A percentile compares a stretch with the other conserved stretches of the same genome.
Evolutionary conservation across 139 green algal genomes (phyloP).

Genomic region (Auxenochlorella pyrenoidosa): DNA sequence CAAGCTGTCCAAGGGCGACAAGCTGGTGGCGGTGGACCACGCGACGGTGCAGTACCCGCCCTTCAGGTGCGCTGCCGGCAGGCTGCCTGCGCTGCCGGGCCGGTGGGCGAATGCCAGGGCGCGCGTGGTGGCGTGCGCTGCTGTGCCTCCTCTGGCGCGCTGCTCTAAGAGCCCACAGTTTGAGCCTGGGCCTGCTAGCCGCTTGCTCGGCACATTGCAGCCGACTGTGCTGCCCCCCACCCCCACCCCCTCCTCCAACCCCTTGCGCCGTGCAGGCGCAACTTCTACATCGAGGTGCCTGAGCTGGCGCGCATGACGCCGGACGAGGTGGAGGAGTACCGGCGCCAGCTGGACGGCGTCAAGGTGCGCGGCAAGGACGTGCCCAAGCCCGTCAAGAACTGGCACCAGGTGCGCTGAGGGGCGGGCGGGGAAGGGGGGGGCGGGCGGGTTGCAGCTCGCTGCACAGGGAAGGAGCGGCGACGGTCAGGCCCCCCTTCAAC

Average conservation of each 20-base stretch:
- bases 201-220: no score
- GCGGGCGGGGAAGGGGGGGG: no score
- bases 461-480: no score
- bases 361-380: slow-evolving; percentile 91
- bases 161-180: no score
- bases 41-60: slow-evolving; percentile 75
- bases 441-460: no score
- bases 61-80: slow-evolving; percentile 60
- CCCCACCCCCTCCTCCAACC: slow-evolving; percentile 39
- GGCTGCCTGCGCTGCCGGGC: neutral
- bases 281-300: slow-evolving; percentile 90
- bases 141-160: no score
- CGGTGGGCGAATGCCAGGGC: neutral
- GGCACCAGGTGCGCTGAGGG: slow-evolving; percentile 71
- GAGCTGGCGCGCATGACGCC: slow-evolving; percentile 79
- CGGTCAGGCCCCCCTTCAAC: no score
- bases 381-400: slow-evolving; percentile 86
- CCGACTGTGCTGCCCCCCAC: neutral
- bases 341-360: slow-evolving; percentile 81
- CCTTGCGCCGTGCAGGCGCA: slow-evolving; percentile 82
- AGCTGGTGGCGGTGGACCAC: slow-evolving; percentile 88
- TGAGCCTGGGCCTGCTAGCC: no score
- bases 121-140: no score
- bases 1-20: slow-evolving; percentile 92
- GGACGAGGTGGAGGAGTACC: slow-evolving; percentile 74